Evolutionary conservation across 805 yeast genomes (phyloP).

Genomic region (Saturnispora ahearnii): DNA sequence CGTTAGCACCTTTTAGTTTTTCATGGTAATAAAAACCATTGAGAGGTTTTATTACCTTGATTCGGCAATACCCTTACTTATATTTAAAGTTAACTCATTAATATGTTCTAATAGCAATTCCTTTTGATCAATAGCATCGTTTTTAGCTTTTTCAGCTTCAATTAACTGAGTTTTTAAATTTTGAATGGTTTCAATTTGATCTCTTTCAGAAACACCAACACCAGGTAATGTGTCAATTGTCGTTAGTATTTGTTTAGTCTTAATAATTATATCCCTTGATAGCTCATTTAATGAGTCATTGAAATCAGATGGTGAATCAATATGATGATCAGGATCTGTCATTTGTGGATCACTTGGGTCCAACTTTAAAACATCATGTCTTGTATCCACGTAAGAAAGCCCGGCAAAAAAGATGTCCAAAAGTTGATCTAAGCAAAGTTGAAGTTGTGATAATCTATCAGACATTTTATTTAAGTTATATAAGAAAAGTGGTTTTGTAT

Average conservation of each 20-base stretch:
- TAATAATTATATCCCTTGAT: conserved; percentile 74
- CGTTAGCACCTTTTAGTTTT: too few species aligned
- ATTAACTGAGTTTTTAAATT: conserved; percentile 53
- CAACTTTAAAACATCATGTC: conserved; percentile 50
- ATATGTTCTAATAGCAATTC: conserved; percentile 54
- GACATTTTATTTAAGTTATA: conserved; percentile 39
- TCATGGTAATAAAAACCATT: too few species aligned
- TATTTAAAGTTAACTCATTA: conserved; percentile 53
- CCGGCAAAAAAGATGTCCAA: conserved; percentile 76
- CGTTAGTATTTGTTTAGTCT: conserved; percentile 77
- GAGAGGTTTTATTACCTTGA: conserved; percentile 22
- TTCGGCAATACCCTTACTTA: conserved; percentile 46
- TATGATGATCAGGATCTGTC: conserved; percentile 52
- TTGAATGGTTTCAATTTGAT: conserved; percentile 58
- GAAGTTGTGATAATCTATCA: conserved; percentile 84
- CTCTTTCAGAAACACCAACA: conserved; percentile 71
- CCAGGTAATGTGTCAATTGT: conserved; percentile 89
- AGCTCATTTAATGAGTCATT: conserved; percentile 58
- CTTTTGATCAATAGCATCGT: conserved; percentile 50
- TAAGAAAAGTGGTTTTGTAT: too few species aligned
- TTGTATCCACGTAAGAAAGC: conserved; percentile 67
- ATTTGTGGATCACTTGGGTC: conserved; percentile 45
- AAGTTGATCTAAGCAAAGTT: conserved; percentile 75
- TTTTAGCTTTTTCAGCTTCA: conserved; percentile 49
- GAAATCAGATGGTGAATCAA: conserved; percentile 27